Evolutionary conservation across 257 asterid species (phyloP).

Genomic region (Solanum pinnatisectum): DNA sequence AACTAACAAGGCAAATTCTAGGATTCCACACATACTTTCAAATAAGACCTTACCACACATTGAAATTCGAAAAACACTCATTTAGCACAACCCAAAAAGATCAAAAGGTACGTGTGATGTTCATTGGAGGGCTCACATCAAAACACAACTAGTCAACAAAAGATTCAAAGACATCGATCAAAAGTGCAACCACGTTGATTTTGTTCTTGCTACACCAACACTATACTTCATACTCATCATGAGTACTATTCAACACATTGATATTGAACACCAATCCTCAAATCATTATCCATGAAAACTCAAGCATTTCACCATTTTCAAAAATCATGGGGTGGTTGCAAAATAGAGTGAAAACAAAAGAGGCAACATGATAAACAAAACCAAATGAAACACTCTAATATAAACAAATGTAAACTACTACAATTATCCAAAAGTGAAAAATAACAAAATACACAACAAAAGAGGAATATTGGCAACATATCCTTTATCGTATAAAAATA

Average conservation of each 20-base stretch:
- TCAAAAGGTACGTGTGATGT: no score
- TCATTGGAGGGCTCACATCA: not conserved
- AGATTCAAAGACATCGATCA: not conserved
- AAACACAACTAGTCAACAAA: not conserved
- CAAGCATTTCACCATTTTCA: no score
- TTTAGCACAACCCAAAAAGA: not conserved
- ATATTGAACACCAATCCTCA: not conserved
- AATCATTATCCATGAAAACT: no score
- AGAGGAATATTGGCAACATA: no score
- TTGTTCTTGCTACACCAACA: not conserved
- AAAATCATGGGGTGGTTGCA: not conserved
- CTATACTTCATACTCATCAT: not conserved
- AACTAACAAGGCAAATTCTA: no score
- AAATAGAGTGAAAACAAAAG: no score
- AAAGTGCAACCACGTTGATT: not conserved
- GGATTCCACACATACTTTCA: not conserved
- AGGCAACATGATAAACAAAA: no score
- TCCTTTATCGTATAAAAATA: no score
- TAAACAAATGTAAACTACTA: no score
- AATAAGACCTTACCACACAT: not conserved
- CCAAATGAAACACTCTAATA: no score
- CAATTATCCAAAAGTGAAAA: no score
- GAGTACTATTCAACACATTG: not conserved
- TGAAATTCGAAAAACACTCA: not conserved
- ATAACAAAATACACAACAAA: no score